Percentiles rank a stretch among this genome's conserved stretches.
phyloP scores from a whole-genome alignment of 352 stramenopile species.

The Phytopythium mirpurense region DNA sequence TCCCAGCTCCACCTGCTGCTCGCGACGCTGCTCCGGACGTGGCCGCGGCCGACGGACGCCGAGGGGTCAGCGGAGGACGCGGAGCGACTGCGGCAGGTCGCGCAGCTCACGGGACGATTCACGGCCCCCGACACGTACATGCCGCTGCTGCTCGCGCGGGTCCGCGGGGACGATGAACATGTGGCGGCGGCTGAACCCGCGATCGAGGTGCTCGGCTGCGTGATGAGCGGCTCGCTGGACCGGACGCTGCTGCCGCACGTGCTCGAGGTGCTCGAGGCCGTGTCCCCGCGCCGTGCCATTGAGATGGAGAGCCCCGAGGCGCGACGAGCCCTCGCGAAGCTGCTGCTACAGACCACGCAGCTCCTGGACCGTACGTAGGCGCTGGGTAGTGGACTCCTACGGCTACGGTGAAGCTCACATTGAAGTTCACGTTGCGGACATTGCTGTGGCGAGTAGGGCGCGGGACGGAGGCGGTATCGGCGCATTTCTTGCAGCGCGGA shows the following conservation, averaged over 20 bases:
- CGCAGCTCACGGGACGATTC: conserved; percentile 60
- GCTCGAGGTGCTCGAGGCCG: conserved; percentile 39
- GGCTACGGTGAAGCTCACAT: no score
- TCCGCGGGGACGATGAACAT: conserved; percentile 51
- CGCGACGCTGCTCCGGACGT: conserved; percentile 52
- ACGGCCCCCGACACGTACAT: conserved; percentile 61
- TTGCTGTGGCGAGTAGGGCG: conserved; percentile 18
- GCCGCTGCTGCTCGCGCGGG: conserved; percentile 46
- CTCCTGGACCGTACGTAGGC: conserved; percentile 43
- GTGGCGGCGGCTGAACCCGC: conserved; percentile 21
- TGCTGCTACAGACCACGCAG: conserved; percentile 27
- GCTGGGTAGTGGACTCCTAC: neutral
- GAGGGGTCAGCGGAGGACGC: conserved; percentile 10
- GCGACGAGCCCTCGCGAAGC: conserved; percentile 23
- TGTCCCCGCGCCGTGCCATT: conserved; percentile 31
- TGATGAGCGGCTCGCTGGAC: conserved; percentile 58
- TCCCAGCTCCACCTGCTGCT: conserved; percentile 83
- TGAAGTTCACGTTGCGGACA: no score
- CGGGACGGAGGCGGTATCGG: conserved; percentile 38
- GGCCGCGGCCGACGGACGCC: conserved; percentile 11
- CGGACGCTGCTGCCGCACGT: conserved; percentile 54
- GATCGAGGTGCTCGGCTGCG: conserved; percentile 43
- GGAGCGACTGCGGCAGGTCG: conserved; percentile 29
- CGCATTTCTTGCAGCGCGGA: conserved; percentile 46
- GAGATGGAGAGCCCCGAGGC: conserved; percentile 35